Conservation (phyloP, 345 rosid genomes). For the Heritiera fomes region DNA sequence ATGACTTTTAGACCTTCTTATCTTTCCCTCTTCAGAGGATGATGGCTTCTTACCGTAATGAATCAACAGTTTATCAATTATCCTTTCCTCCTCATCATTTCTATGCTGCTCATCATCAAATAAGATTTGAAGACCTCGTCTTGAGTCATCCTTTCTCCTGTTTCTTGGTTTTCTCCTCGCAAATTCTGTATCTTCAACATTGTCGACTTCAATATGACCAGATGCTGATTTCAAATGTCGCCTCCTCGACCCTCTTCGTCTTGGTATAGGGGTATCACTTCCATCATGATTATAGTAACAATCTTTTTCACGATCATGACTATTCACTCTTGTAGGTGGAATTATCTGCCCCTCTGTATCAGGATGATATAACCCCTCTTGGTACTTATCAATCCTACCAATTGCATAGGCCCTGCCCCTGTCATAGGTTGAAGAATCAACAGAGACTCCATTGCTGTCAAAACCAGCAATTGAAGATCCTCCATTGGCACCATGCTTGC, state of each 20-base stretch:
- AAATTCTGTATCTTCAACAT: constrained; percentile 36
- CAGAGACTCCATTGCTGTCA: constrained; percentile 31
- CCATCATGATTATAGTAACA: constrained; percentile 30
- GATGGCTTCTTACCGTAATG: constrained; percentile 88
- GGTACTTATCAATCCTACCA: constrained; percentile 32
- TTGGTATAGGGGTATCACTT: constrained; percentile 42
- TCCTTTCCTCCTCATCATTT: constrained; percentile 77
- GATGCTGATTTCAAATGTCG: constrained; percentile 47
- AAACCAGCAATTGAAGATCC: constrained; percentile 33
- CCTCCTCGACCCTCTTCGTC: constrained; percentile 60
- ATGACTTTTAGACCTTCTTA: constrained; percentile 53
- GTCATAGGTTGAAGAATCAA: constrained; percentile 36
- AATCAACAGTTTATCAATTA: constrained; percentile 79
- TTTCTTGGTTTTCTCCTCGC: constrained; percentile 52
- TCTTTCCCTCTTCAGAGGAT: constrained; percentile 42
- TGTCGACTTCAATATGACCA: constrained; percentile 37
- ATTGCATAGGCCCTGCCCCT: constrained; percentile 25
- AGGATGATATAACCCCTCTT: constrained; percentile 27
- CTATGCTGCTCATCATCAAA: constrained; percentile 52
- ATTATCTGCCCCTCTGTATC: constrained; percentile 34
- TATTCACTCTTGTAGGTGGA: constrained; percentile 29
- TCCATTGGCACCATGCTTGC: constrained; percentile 27
- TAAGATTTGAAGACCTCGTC: constrained; percentile 62
- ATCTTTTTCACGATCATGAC: constrained; percentile 26
- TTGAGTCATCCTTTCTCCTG: constrained; percentile 68